These are phyloP conservation scores for Russula sp. DNA, from an alignment of 768 basidiomycete species.

Conservation along the genomic window DNA sequence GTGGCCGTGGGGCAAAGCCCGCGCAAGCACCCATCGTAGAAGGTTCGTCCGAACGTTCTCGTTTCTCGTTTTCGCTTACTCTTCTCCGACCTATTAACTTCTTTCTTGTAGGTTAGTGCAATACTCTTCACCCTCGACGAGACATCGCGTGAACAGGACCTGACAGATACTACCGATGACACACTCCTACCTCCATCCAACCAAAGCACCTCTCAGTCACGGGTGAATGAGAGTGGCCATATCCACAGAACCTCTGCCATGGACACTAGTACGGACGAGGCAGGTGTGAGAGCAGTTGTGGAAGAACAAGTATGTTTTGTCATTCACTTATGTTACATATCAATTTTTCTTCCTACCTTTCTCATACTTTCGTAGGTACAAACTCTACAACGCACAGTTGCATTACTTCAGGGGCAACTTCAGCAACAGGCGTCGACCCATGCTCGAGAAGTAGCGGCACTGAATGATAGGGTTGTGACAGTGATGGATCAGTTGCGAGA, in stretches of 20 bases:
- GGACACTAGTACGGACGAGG: neutral
- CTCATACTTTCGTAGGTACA: slow-evolving; percentile 14
- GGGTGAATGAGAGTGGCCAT: slow-evolving; percentile 1
- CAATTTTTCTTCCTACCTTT: neutral
- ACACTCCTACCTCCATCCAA: slow-evolving; percentile 9
- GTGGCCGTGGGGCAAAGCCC: slow-evolving; percentile 45
- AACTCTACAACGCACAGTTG: slow-evolving; percentile 17
- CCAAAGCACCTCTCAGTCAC: neutral
- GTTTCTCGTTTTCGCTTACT: neutral
- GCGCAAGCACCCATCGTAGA: slow-evolving; percentile 52
- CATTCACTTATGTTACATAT: neutral
- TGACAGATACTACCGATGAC: slow-evolving; percentile 8
- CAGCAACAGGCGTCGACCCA: slow-evolving; percentile 20
- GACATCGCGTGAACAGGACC: slow-evolving; percentile 4
- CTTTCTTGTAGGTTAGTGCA: slow-evolving; percentile 8
- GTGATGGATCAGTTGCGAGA: slow-evolving; percentile 18
- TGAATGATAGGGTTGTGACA: slow-evolving; percentile 18
- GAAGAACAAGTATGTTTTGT: slow-evolving; percentile 17
- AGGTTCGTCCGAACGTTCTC: slow-evolving; percentile 22
- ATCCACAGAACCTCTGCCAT: neutral
- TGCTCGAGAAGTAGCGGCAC: slow-evolving; percentile 12
- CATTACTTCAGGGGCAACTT: slow-evolving; percentile 20
- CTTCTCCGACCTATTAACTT: neutral
- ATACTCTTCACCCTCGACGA: neutral
- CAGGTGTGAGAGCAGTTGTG: slow-evolving; percentile 8